Percentiles rank a stretch among this genome's conserved stretches.
Evolutionary conservation across 2,329 filamentous ascomycete genomes (phyloP).

Genomic region (Alternaria infectoria): DNA sequence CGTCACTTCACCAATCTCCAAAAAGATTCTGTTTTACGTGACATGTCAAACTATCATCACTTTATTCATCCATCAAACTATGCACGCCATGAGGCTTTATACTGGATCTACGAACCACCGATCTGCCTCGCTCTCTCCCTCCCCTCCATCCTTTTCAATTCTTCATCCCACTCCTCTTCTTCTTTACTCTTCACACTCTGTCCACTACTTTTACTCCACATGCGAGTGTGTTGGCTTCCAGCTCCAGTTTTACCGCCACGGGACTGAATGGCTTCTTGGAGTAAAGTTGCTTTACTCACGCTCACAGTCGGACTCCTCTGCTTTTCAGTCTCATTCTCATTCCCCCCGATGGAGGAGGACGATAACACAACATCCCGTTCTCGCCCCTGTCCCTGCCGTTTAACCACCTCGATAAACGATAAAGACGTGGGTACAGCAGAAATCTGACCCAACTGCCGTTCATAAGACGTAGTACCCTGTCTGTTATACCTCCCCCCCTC

Average conservation of each 20-base stretch:
- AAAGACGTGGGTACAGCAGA: not conserved
- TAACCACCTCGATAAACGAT: not conserved
- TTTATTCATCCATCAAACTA: no score
- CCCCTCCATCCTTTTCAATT: constrained; percentile 16
- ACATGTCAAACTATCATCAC: no score
- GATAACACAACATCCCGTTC: no score
- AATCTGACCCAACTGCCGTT: not conserved
- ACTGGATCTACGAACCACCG: not conserved
- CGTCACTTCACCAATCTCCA: not conserved
- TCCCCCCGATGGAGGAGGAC: not conserved
- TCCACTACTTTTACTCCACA: not conserved
- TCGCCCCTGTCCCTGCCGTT: not conserved
- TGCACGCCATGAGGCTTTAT: not conserved
- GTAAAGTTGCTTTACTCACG: not conserved
- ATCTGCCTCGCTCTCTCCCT: constrained; percentile 13
- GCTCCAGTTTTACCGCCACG: not conserved
- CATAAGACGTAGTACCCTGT: not conserved
- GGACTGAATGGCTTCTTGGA: not conserved
- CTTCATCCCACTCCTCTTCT: constrained; percentile 12
- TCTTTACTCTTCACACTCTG: not conserved
- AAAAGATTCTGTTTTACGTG: no score
- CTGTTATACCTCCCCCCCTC: no score
- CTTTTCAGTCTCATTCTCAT: not conserved
- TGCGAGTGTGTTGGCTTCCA: not conserved
- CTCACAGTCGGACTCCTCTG: not conserved